Percentiles rank a stretch among this genome's conserved stretches.
These are phyloP conservation scores for Aspergillus chevalieri DNA, from an alignment of 2,329 filamentous ascomycete species.

Conservation along the genomic window DNA sequence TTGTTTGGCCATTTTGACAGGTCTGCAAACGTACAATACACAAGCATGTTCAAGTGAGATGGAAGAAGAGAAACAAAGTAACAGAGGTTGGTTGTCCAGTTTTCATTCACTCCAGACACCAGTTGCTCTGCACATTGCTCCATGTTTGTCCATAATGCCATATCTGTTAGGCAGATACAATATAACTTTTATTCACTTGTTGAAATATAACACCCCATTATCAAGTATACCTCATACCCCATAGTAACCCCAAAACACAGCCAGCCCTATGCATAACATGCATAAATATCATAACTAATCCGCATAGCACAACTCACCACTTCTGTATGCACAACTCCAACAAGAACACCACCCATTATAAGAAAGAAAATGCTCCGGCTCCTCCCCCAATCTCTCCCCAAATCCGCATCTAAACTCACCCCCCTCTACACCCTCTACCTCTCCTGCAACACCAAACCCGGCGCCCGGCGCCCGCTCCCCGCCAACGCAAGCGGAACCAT, in stretches of 20 bases:
- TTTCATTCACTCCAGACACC: too few species aligned
- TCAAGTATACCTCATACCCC: too few species aligned
- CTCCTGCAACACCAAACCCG: slow-evolving; percentile 62
- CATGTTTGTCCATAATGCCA: too few species aligned
- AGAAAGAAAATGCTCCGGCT: background rate
- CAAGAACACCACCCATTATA: background rate
- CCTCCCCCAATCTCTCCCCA: background rate
- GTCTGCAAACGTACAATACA: too few species aligned
- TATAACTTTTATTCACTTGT: too few species aligned
- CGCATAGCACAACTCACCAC: background rate
- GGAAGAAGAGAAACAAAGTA: too few species aligned
- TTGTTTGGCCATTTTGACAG: too few species aligned
- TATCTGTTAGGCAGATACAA: too few species aligned
- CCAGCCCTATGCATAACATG: background rate
- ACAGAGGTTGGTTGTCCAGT: too few species aligned
- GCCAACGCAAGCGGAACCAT: slow-evolving; percentile 54
- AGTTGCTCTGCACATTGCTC: too few species aligned
- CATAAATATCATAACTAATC: background rate
- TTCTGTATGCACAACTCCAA: background rate
- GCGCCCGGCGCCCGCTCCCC: slow-evolving; percentile 31
- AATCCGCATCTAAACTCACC: background rate
- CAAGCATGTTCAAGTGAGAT: too few species aligned
- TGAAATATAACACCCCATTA: too few species aligned
- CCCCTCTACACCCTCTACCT: slow-evolving; percentile 47
- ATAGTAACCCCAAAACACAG: background rate